Base-by-base conservation (phyloP, 148 eudicot genomes). In the Vaccinium macrocarpon region DNA sequence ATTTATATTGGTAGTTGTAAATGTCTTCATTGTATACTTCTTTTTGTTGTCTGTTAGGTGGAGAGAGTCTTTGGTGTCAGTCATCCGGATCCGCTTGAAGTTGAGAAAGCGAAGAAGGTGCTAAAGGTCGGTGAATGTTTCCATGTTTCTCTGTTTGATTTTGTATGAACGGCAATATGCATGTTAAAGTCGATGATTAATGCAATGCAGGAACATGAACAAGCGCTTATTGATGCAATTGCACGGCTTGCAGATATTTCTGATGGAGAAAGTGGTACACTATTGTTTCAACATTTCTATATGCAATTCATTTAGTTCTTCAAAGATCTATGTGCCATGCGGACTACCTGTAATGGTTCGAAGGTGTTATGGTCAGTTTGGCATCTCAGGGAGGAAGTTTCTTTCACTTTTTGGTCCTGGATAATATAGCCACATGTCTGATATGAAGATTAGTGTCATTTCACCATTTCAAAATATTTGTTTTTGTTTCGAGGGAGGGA, bases 81-180 rank as follows among this genome's bases (percentile, higher is more conserved):
- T 78, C 91, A 90, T 84, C 93, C 94, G 0, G 91, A 91, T 84
- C 94, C 95, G 2, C 59, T 84, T 76, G 94, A 93, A 80, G 81
- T 93, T 83, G 95, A 93, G 87, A 93, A 88, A 85, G 94, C 93
- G 51, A 91, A 88, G 85, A 91, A 87, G 85, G 87, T 90, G 68
- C 83, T 93, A 56, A 90, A 88, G 91, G 95, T 93, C 18, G 57
- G 91, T 35, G 56, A 49, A 68, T 66, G 71, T 29, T 49, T 56
- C 50, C 77, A 35, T 49, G 84, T 51, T 35, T 25, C 5, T n/a
- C 2, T 19, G 12, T 64, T 66, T 77, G 6, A 53, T 68, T 18
- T 73, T 49, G 16, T 16, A 25, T 74, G 12, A n/a, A 56, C 10
- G 7, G 56, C 46, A 46, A 27, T 23, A 61, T 46, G 25, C 48